Conservation (phyloP, 139 green algal genomes). For the Haematococcus sp. region DNA sequence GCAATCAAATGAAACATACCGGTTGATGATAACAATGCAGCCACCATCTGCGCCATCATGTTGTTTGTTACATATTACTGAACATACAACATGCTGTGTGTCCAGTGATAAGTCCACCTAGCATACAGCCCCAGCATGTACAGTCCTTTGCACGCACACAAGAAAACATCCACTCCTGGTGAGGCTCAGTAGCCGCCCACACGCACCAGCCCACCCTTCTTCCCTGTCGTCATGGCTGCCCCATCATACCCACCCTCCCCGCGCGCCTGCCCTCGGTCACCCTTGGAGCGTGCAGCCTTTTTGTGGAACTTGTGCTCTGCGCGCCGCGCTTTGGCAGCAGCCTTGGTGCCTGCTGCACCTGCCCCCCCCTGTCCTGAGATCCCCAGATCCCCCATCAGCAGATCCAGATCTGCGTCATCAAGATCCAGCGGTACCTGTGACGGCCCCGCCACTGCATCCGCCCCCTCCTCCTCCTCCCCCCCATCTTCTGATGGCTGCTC, state of each 20-base stretch:
- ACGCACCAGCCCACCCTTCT: conserved; percentile 66
- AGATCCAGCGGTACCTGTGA: neutral
- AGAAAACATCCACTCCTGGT: too few relatives aligned
- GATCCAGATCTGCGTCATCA: conserved; percentile 50
- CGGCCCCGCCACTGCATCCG: neutral
- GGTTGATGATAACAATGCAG: too few relatives aligned
- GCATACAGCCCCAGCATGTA: too few relatives aligned
- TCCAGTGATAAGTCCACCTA: too few relatives aligned
- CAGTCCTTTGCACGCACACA: too few relatives aligned
- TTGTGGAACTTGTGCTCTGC: conserved; percentile 82
- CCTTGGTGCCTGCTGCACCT: neutral
- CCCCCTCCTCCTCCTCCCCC: neutral
- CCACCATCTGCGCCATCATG: too few relatives aligned
- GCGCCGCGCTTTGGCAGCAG: conserved; percentile 8
- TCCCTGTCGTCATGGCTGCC: conserved; percentile 44
- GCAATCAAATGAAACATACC: too few relatives aligned
- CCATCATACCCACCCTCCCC: conserved; percentile 55
- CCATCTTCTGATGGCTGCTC: neutral
- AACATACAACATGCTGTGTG: too few relatives aligned
- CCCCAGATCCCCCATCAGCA: conserved; percentile 35
- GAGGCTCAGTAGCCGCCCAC: conserved; percentile 28
- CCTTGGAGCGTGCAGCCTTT: conserved; percentile 70
- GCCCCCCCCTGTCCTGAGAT: too few relatives aligned
- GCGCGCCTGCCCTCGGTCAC: conserved; percentile 38
- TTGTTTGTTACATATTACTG: too few relatives aligned